Evolutionary conservation across 225 moss, liverwort and hornwort genomes (phyloP).

Genomic region (Ulota crispa): DNA sequence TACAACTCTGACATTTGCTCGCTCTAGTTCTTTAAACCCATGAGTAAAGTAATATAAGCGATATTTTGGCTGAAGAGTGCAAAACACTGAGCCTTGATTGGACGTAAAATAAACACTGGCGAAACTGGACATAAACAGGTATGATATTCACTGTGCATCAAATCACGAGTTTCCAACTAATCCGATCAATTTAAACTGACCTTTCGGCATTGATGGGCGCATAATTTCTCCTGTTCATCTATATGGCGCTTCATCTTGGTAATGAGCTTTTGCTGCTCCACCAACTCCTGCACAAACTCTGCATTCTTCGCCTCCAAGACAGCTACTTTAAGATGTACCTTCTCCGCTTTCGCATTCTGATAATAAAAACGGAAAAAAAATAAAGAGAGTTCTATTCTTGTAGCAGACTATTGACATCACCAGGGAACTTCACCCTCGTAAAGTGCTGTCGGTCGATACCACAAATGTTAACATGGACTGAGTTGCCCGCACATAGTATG

Average conservation of each 20-base stretch:
- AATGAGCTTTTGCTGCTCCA: slow-evolving; percentile 77
- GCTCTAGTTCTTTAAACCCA: neutral
- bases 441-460: neutral
- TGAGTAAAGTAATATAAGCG: neutral
- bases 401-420: neutral
- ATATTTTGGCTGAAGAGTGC: neutral
- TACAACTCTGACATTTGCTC: neutral
- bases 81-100: neutral
- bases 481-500: neutral
- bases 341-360: slow-evolving; percentile 63
- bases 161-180: neutral
- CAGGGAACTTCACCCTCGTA: neutral
- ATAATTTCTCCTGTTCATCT: slow-evolving; percentile 65
- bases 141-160: neutral
- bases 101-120: neutral
- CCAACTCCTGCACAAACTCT: slow-evolving; percentile 76
- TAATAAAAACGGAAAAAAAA: neutral
- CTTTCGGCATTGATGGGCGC: slow-evolving; percentile 65
- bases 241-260: slow-evolving; percentile 57
- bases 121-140: neutral
- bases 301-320: slow-evolving; percentile 69
- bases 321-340: slow-evolving; percentile 57
- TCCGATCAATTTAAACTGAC: slow-evolving; percentile 26
- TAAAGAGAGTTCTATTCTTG: neutral
- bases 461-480: slow-evolving; percentile 8